Evolutionary conservation across 2,329 filamentous ascomycete species (phyloP).

Genomic region (Phaeoacremonium minimum): DNA sequence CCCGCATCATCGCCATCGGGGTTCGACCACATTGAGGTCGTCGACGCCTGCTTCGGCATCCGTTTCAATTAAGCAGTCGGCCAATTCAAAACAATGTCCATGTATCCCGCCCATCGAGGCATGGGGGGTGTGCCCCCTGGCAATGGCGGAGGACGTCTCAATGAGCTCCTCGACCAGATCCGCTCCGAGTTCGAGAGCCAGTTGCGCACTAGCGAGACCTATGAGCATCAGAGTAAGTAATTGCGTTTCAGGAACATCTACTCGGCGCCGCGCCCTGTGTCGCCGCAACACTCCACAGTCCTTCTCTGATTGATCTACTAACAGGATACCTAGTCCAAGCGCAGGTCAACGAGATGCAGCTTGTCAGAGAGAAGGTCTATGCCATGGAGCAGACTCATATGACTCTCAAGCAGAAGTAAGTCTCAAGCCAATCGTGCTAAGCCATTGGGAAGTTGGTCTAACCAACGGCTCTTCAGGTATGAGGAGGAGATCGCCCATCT

Average conservation of each 20-base stretch:
- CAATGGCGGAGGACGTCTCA: slow-evolving; percentile 61
- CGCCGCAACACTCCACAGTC: neutral
- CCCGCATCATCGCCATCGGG: too few relatives aligned
- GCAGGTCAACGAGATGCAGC: slow-evolving; percentile 92
- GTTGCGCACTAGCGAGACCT: slow-evolving; percentile 75
- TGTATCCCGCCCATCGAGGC: slow-evolving; percentile 86
- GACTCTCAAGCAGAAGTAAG: slow-evolving; percentile 86
- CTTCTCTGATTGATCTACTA: slow-evolving; percentile 9
- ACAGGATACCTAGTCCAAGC: slow-evolving; percentile 62
- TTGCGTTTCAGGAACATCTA: too few relatives aligned
- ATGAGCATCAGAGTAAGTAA: slow-evolving; percentile 84
- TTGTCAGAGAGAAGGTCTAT: slow-evolving; percentile 90
- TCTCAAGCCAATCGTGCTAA: slow-evolving; percentile 13
- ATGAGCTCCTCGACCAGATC: slow-evolving; percentile 88
- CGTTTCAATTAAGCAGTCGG: too few relatives aligned
- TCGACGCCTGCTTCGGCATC: too few relatives aligned
- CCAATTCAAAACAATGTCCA: slow-evolving; percentile 55
- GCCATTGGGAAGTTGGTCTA: neutral
- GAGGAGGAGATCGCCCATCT: slow-evolving; percentile 86
- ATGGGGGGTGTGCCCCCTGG: slow-evolving; percentile 65
- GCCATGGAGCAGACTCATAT: slow-evolving; percentile 87
- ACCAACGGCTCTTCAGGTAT: slow-evolving; percentile 56
- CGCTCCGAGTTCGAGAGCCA: slow-evolving; percentile 88
- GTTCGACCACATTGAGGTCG: too few relatives aligned
- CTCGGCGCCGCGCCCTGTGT: neutral